Base-by-base conservation (phyloP, 2,329 filamentous ascomycete species). In the Tolypocladium tropicale region DNA sequence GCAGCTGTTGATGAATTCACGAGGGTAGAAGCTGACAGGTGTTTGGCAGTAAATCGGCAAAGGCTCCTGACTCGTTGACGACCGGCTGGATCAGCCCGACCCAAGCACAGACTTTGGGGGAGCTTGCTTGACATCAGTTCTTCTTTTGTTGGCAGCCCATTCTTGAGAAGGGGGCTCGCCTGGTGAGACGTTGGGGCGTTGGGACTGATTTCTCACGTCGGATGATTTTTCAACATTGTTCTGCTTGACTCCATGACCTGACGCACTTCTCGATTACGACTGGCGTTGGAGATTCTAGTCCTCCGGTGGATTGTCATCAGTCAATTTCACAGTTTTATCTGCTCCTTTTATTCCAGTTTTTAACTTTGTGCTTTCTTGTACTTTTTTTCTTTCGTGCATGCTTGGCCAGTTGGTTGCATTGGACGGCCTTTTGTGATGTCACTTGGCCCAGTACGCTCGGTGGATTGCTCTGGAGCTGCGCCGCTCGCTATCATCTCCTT, bases 201-300 rank as follows among this genome's bases (percentile, higher is more conserved):
- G 64, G 60, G 59, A 61, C 61, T 65, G 59, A 64, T 64, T 64
- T 63, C 63, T 63, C 61, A 63, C 62, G 60, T 56, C 60, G 53
- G 53, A 58, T 49, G 54, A 56, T 32, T 53, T 55, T 53, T 52
- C 55, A 60, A 57, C 64, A 65, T 69, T 70, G 66, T 66, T 69
- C 65, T 68, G 62, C 54, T 56, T 56, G 58, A 60, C 64, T 58
- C 62, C 59, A 63, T 63, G 60, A 66, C 64, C 36, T 33, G 46
- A 63, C 58, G 61, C 60, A 63, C 62, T 59, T 65, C 60, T 64
- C 60, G 67, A 67, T 72, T 65, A 72, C 68, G 70, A 71, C 68
- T 70, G 70, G 70, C 70, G 70, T 72, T 72, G 69, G 68, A 72
- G 70, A 72, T 70, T 60, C 65, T 69, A 64, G 67, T 66, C 63